Percentiles rank a stretch among this genome's conserved stretches.
Evolutionary conservation across 371 early-diverging fungal genomes (phyloP).

Genomic region (Conidiobolus coronatus): DNA sequence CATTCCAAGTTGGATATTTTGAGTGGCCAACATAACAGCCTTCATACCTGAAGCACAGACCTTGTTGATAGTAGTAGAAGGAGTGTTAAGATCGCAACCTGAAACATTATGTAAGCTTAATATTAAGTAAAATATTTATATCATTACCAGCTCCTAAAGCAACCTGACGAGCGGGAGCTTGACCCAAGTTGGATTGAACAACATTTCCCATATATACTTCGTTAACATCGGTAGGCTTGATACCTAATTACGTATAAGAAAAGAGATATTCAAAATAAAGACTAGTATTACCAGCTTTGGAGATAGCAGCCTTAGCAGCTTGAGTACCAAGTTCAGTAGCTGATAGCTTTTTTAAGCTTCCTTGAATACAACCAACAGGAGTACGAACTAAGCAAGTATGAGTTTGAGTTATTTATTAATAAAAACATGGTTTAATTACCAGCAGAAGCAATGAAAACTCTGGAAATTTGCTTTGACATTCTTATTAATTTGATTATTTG

Average conservation of each 20-base stretch:
- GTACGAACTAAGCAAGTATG: constrained; percentile 27
- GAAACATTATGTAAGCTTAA: neutral
- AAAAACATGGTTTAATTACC: neutral
- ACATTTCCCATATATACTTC: constrained; percentile 86
- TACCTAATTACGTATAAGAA: constrained; percentile 9
- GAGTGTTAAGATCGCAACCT: constrained; percentile 52
- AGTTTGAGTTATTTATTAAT: neutral
- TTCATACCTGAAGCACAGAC: constrained; percentile 92
- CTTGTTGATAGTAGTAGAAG: constrained; percentile 80
- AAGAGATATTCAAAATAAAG: neutral
- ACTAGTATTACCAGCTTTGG: constrained; percentile 20
- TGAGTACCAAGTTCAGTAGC: constrained; percentile 43
- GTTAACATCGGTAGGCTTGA: constrained; percentile 46
- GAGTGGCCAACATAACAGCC: constrained; percentile 49
- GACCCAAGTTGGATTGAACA: constrained; percentile 54
- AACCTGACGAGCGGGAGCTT: constrained; percentile 74
- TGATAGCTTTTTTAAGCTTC: constrained; percentile 30
- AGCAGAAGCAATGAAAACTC: constrained; percentile 3
- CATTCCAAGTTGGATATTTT: constrained; percentile 29
- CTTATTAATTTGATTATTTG: neutral
- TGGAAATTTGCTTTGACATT: constrained; percentile 1
- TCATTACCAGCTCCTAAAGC: constrained; percentile 30
- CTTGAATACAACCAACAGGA: constrained; percentile 51
- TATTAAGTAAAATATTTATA: neutral
- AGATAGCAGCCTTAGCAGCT: constrained; percentile 47